Base-by-base conservation (phyloP, 2,329 filamentous ascomycete species). In the Hymenoscyphus infarciens region DNA sequence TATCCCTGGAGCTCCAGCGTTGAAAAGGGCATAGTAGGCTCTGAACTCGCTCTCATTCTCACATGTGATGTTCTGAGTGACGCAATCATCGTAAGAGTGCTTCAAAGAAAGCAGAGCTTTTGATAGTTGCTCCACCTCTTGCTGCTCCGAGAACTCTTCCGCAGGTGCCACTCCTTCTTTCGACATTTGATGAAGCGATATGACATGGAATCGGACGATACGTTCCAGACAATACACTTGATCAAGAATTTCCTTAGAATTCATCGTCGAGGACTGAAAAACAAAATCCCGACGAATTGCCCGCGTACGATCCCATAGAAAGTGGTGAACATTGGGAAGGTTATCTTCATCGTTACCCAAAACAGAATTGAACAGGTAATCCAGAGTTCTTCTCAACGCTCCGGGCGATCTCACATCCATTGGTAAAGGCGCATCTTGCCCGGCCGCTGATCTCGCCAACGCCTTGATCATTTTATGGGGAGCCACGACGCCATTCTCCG, bases 251-350 rank as follows among this genome's bases (percentile, higher is more conserved):
- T 88, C 86, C 1, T 67, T 62, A 52, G 79, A 72, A 2, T 78
- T 81, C 75, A 88, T 80, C 59, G 81, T 81, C n/a, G 4, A 15
- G 3, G 86, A 86, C 65, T 89, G 86, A 63, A 89, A 87, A 19
- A 85, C 85, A 68, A 89, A 87, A 70, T 90, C 87, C 65, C 87
- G 83, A 27, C 87, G 83, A 62, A 90, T 85, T 8, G 86, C 86
- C 62, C 87, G 79, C 25, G 87, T 88, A 53, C 87, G 80, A 71
- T 90, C 87, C 86, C 87, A 89, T 1, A 89, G 77, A 63, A 88
- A 90, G 61, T 82, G 83, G 69, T 89, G 87, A 53, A 84, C 76
- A 4, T 75, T 69, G 0, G 83, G 79, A 6, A 89, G 77, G 57
- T 84, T 64, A 79, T 63, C 79, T 13, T 64, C 80, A 56, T 87